Conservation (phyloP, 1,284 basidiomycete species). For the Leccinum fallax region DNA sequence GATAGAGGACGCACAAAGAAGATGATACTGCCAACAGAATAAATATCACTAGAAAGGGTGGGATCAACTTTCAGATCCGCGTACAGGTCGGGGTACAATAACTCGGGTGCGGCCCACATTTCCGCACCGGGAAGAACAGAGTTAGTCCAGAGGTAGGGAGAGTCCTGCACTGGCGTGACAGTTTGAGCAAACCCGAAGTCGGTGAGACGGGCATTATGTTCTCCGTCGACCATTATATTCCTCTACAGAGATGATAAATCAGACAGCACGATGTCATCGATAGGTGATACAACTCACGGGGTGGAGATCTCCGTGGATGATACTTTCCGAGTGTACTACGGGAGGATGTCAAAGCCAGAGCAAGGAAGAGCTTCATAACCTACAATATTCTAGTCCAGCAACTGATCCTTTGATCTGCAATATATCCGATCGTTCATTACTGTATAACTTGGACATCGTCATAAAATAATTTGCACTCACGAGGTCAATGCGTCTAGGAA, state of each 20-base stretch:
- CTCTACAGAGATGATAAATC: not conserved
- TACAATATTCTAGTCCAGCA: not conserved
- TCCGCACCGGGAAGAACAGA: not conserved
- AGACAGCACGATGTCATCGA: not conserved
- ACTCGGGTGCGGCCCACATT: not conserved
- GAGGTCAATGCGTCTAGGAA: not conserved
- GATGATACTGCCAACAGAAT: not conserved
- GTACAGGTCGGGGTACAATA: not conserved
- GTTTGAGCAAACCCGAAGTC: not conserved
- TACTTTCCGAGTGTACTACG: not conserved
- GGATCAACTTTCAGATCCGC: not conserved
- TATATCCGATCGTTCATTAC: not conserved
- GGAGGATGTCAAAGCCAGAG: not conserved
- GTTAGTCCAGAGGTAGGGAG: not conserved
- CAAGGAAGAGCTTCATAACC: not conserved
- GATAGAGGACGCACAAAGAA: not conserved
- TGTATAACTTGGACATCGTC: not conserved
- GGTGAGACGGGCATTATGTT: not conserved
- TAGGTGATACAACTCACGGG: not conserved
- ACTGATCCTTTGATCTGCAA: not conserved
- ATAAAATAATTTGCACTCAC: not conserved
- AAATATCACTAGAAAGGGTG: not conserved
- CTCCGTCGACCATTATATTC: not conserved
- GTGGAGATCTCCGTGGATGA: not conserved
- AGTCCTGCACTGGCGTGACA: not conserved